phyloP scores from a whole-genome alignment of 2,329 filamentous ascomycete species.

The Onygena corvina region DNA sequence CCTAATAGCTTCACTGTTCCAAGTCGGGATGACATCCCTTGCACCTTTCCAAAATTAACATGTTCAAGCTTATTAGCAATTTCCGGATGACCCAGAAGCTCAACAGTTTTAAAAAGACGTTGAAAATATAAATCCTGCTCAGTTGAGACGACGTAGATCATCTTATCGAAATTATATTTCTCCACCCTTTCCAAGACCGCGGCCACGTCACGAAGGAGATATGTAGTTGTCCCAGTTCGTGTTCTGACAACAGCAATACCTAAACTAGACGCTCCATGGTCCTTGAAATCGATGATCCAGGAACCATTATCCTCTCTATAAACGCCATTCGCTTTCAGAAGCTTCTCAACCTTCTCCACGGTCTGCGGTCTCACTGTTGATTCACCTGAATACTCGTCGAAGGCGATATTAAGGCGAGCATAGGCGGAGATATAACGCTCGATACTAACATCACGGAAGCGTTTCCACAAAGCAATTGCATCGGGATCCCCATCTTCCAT shows the following conservation, averaged over 20 bases:
- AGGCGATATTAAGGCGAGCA: conserved; percentile 56
- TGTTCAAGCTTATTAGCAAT: conserved; percentile 58
- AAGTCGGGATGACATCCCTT: conserved; percentile 58
- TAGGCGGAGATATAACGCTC: conserved; percentile 56
- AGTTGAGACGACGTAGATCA: conserved; percentile 67
- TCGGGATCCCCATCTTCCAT: conserved; percentile 56
- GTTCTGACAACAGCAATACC: conserved; percentile 61
- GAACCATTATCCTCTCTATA: conserved; percentile 61
- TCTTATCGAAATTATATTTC: conserved; percentile 56
- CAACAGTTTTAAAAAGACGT: conserved; percentile 65
- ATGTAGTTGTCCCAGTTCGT: conserved; percentile 62
- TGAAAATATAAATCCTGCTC: conserved; percentile 61
- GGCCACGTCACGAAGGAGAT: conserved; percentile 66
- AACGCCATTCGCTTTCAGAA: conserved; percentile 52
- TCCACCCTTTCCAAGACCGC: conserved; percentile 56
- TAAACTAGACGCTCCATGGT: conserved; percentile 55
- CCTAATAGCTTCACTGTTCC: conserved; percentile 55
- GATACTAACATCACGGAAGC: conserved; percentile 57
- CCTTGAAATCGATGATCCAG: conserved; percentile 58
- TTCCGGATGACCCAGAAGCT: conserved; percentile 57
- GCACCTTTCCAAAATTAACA: conserved; percentile 62
- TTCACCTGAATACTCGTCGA: conserved; percentile 62
- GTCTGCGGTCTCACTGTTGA: conserved; percentile 56
- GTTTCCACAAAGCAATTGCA: conserved; percentile 51
- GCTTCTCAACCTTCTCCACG: conserved; percentile 52